A percentile compares a stretch with the other conserved stretches of the same genome.
These are phyloP conservation scores for Colletotrichum chrysophilum DNA, from an alignment of 2,329 filamentous ascomycete genomes.

Conservation along the genomic window DNA sequence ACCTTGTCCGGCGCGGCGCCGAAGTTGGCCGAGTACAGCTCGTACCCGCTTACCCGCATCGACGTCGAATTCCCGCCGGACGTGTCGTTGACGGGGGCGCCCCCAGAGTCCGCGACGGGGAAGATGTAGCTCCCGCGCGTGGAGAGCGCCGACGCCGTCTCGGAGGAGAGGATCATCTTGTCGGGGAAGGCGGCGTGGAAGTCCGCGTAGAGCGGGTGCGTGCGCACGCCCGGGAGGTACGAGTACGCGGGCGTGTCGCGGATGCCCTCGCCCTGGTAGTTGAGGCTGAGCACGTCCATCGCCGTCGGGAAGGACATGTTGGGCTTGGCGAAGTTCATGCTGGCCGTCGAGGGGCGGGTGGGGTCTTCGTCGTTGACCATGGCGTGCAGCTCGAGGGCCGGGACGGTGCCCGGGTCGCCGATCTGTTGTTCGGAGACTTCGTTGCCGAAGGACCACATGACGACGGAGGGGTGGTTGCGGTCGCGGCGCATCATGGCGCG, in stretches of 20 bases:
- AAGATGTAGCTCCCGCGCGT: constrained; percentile 58
- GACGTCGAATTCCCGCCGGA: constrained; percentile 42
- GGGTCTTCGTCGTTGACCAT: constrained; percentile 52
- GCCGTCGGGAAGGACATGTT: constrained; percentile 40
- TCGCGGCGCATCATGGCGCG: constrained; percentile 57
- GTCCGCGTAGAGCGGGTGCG: constrained; percentile 36
- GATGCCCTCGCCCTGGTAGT: constrained; percentile 61
- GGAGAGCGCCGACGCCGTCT: constrained; percentile 50
- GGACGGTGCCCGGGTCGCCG: constrained; percentile 32
- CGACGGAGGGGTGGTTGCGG: constrained; percentile 58
- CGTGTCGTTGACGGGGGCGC: constrained; percentile 40
- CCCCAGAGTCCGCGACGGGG: constrained; percentile 47
- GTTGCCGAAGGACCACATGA: constrained; percentile 60
- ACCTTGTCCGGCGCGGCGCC: constrained; percentile 59
- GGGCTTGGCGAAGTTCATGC: constrained; percentile 51
- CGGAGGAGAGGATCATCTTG: constrained; percentile 50
- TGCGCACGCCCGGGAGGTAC: constrained; percentile 32
- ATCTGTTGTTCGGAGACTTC: constrained; percentile 54
- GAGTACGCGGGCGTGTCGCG: constrained; percentile 33
- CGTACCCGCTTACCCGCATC: constrained; percentile 52
- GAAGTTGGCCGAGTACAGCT: constrained; percentile 52
- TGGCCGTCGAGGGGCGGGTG: constrained; percentile 48
- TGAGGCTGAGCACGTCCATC: constrained; percentile 55
- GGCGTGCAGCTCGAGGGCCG: constrained; percentile 40
- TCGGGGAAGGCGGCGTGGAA: constrained; percentile 51